Evolutionary conservation across 352 stramenopile genomes (phyloP), one percentile per base, ranked within the genome.

Genomic region (Phytophthora fragariaefolia): DNA sequence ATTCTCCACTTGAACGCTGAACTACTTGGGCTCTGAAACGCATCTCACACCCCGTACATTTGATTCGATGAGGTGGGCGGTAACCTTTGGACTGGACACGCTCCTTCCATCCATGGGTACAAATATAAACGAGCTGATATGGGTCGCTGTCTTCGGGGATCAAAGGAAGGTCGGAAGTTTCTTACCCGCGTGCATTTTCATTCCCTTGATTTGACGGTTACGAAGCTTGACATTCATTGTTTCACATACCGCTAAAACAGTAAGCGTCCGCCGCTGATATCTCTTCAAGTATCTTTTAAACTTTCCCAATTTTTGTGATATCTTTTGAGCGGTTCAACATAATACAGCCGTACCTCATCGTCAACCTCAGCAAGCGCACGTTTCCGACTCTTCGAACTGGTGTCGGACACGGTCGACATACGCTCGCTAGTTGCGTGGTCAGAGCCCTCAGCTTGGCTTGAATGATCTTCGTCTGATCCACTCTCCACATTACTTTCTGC

Each of bases 101-200:
- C 2, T 6, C 0, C 20, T 67, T 67, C 30, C 49, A 67, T 1
- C 42, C 49, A 20, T 67, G 59, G n/a, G 42, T 55, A n/a, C 59
- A 67, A 9, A 67, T 61, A 20, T 61, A 61, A 26, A 61, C 43
- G 2, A 40, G 32, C 40, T 67, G 28, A 23, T 43, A 67, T 5
- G 49, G 59, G 24, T 67, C 50, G 27, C 30, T 7, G 1, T 54
- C 4, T 26, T 58, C 47, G 1, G 58, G 58, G 1, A 65, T 20
- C 2, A 65, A 26, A 1, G 58, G 20, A 2, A 52, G 10, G 13
- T 45, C 46, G 6, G 28, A 54, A 2, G 0, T 38, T 50, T 49
- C 6, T n/a, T 42, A 0, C 30, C 56, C 3, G 17, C 23, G 17
- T 55, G 4, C 13, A 4, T 22, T 13, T 63, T 63, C 56, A 62